These are phyloP conservation scores for Pyracantha coccinea DNA, from an alignment of 331 rosid species.

Conservation along the genomic window DNA sequence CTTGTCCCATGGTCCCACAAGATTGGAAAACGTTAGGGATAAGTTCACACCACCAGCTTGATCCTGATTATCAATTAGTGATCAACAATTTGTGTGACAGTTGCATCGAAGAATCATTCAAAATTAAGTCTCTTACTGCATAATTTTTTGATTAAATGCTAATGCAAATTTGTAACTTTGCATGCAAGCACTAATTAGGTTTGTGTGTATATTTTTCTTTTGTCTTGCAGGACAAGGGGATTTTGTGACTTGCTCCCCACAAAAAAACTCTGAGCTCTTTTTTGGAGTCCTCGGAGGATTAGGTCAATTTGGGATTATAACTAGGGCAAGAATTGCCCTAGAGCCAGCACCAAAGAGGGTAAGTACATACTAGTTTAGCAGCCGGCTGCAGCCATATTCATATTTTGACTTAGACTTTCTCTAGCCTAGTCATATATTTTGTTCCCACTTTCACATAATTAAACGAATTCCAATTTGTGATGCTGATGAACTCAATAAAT, in stretches of 20 bases:
- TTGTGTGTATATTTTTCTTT: neutral
- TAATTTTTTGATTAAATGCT: too few species aligned
- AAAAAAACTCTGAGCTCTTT: conserved; percentile 53
- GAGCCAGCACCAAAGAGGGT: conserved; percentile 73
- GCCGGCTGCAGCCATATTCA: neutral
- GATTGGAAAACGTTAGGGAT: conserved; percentile 24
- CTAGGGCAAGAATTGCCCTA: conserved; percentile 74
- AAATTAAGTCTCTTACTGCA: too few species aligned
- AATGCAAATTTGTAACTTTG: too few species aligned
- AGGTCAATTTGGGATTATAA: conserved; percentile 81
- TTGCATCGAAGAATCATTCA: too few species aligned
- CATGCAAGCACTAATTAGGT: neutral
- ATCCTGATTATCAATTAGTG: neutral
- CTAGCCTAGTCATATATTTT: neutral
- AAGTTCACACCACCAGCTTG: conserved; percentile 21
- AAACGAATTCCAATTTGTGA: neutral
- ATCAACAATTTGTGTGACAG: neutral
- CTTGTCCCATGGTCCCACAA: conserved; percentile 28
- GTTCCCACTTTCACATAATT: neutral
- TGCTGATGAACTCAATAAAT: neutral
- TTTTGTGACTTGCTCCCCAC: conserved; percentile 53
- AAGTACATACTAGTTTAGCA: conserved; percentile 4
- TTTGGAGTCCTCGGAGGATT: conserved; percentile 81
- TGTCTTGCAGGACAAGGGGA: conserved; percentile 60
- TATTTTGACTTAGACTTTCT: neutral